These are phyloP conservation scores for Lactarius trivialis DNA, from an alignment of 768 basidiomycete species.

Conservation along the genomic window DNA sequence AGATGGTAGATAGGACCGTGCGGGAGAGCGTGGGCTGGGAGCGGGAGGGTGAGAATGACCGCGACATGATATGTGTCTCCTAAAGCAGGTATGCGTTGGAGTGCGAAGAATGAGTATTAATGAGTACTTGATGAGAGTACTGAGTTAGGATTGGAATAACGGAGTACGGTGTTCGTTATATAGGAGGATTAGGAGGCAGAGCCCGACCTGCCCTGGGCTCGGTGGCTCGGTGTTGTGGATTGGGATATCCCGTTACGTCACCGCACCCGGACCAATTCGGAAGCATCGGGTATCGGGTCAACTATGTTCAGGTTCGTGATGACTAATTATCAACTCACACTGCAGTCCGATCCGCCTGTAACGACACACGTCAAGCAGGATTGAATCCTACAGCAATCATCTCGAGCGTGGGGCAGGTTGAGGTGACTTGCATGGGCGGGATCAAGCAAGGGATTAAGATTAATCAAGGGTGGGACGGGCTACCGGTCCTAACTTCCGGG, in stretches of 20 bases:
- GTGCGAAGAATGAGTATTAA: neutral
- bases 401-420: no score
- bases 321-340: neutral
- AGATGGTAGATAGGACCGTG: constrained; percentile 3
- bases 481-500: neutral
- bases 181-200: neutral
- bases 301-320: neutral
- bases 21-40: constrained; percentile 2
- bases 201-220: neutral
- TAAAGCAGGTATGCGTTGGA: neutral
- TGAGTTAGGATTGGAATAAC: no score
- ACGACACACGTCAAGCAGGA: no score
- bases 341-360: no score
- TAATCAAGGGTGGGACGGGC: no score
- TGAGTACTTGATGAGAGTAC: no score
- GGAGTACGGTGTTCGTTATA: neutral
- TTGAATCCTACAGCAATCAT: no score
- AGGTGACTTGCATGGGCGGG: no score
- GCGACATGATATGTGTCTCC: neutral
- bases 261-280: neutral
- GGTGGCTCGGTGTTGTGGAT: neutral
- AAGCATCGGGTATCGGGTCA: neutral
- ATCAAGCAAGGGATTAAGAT: no score
- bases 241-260: neutral
- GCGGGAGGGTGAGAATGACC: neutral